Evolutionary conservation across 768 basidiomycete genomes (phyloP), one percentile per base, ranked within the genome.

Genomic region (Panellus pusillus): DNA sequence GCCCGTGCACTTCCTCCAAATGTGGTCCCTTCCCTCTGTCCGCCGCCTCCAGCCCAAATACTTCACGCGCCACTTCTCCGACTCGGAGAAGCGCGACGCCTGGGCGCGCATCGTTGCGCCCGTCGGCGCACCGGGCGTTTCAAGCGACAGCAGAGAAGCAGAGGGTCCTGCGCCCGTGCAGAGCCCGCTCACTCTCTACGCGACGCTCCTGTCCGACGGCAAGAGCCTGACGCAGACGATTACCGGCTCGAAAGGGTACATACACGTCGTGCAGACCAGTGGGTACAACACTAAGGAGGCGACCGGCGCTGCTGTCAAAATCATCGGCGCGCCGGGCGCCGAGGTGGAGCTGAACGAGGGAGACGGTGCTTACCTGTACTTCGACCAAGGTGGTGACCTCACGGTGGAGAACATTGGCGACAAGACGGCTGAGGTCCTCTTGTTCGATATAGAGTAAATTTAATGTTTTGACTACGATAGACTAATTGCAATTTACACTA

Each of bases 191-290:
- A 75, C 83, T 24, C 74, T 94, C 65, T 90, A 83, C 63, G 89
- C 93, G 4, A 82, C 90, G 0, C 65, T 96, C 36, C 71, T 95
- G 14, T 76, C 81, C 0, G 74, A 79, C 0, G 78, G 77, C 3
- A 73, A 75, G 48, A 77, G 73, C 9, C 63, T 93, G 50, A 66
- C 73, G 51, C 80, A 85, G 63, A 69, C 63, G 8, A 72, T 93
- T 42, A 67, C 69, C 28, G 74, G 72, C 3, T 71, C 63, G 63
- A 89, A 90, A 63, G 87, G 81, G 4, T 95, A 95, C 65, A 68
- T 95, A 18, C 95, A 98, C 60, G 79, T 93, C 44, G 77, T 93
- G 46, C 93, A 95, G 73, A 87, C 79, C 6, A 85, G 84, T 20
- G 93, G 92, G 3, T 96, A 90, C 69, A 88, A 90, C 57, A 63